Evolutionary conservation across 2,329 filamentous ascomycete species (phyloP), one percentile per base, ranked within the genome.

Genomic region (Aaosphaeria arxii): DNA sequence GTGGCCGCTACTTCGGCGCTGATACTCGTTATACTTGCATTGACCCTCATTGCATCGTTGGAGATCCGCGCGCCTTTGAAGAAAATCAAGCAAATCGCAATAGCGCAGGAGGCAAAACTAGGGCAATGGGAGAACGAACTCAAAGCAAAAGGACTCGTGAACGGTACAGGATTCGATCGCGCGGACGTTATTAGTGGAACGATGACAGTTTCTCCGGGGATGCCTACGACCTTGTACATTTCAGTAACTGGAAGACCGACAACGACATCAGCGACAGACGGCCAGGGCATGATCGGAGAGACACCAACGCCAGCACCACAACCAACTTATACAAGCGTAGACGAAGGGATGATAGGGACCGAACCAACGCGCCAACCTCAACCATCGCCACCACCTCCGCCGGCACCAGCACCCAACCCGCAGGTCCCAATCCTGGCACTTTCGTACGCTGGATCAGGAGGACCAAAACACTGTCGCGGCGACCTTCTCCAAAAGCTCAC

Each of bases 391-490:
- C 52, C 53, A 6, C 54, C 52, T 39, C n/a, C 33, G 11, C 47
- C 54, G n/a, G 44, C 44, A 13, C 49, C 53, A 4, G 40, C 46
- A 9, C 33, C 49, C 6, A 11, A 11, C 30, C 42, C 55, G 4
- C 59, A 62, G 36, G 40, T 62, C 6, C 65, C 63, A 1, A 67
- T 70, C 13, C 48, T 68, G 9, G 64, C 64, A 4, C 55, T 68
- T 5, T 61, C 64, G 2, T 69, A 68, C 48, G 49, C 59, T 1
- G 62, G 65, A n/a, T 53, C 60, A 4, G 58, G 64, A 17, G 66
- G 66, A 2, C 64, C 66, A 4, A 69, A 69, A 41, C 63, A 67
- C 46, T 70, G 66, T 44, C 63, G 64, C 33, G 66, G 66, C n/a
- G 41, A 55, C 6, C 48, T 67, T 2, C 9, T 70, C 2, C 54